Conservation (phyloP, 208 protist genomes). For the Leishmania braziliensis region DNA sequence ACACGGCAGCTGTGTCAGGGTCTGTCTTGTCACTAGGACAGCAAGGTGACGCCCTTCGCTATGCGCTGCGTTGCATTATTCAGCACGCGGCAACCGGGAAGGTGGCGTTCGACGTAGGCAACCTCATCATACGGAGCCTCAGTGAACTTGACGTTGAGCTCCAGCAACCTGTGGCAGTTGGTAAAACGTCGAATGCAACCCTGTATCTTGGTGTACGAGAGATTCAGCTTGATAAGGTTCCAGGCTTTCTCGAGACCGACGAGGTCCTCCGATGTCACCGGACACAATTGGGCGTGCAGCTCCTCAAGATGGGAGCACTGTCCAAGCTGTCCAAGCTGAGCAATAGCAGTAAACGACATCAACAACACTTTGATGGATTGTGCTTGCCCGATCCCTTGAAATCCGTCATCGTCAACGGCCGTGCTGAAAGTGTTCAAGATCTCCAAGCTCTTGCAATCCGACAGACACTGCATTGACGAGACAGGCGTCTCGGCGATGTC, state of each 20-base stretch:
- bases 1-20: too few relatives aligned
- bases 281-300: constrained; percentile 28
- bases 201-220: constrained; percentile 34
- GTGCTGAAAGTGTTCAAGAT: constrained; percentile 39
- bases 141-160: constrained; percentile 40
- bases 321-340: constrained; percentile 27
- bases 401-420: constrained; percentile 27
- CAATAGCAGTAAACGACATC: constrained; percentile 32
- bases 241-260: constrained; percentile 26
- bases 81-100: constrained; percentile 29
- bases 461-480: constrained; percentile 13
- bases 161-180: constrained; percentile 20
- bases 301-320: constrained; percentile 33
- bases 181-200: constrained; percentile 9
- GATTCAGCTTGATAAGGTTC: constrained; percentile 33
- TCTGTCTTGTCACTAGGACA: background rate
- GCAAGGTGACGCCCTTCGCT: constrained; percentile 13
- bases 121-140: constrained; percentile 27
- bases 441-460: constrained; percentile 25
- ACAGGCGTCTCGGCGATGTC: constrained; percentile 38
- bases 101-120: constrained; percentile 15
- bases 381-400: constrained; percentile 16
- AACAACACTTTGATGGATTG: constrained; percentile 22
- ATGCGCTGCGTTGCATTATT: constrained; percentile 17
- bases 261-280: constrained; percentile 32